These are phyloP conservation scores for Jamesozyma gamospora DNA, from an alignment of 805 yeast genomes.

Conservation along the genomic window DNA sequence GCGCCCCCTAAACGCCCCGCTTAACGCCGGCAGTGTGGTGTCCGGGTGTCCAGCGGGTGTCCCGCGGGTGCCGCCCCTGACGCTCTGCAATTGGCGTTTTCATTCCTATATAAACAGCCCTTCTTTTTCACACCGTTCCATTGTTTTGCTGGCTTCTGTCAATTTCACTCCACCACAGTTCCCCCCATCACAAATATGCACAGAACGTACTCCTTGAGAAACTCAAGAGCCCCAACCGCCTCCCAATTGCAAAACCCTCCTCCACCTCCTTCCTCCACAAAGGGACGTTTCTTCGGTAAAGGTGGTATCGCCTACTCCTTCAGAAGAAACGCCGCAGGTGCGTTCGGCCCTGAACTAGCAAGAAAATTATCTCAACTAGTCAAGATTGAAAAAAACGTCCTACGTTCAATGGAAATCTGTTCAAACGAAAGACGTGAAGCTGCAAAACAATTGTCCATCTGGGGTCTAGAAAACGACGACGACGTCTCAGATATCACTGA, in stretches of 20 bases:
- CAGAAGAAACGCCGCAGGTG: constrained; percentile 81
- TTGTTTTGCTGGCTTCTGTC: too few relatives aligned
- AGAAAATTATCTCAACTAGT: constrained; percentile 84
- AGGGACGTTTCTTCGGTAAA: constrained; percentile 65
- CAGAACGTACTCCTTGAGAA: constrained; percentile 76
- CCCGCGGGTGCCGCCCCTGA: too few relatives aligned
- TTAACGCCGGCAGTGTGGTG: too few relatives aligned
- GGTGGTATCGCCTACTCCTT: constrained; percentile 57
- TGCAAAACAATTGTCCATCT: constrained; percentile 89
- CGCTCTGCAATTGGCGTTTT: too few relatives aligned
- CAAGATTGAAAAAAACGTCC: constrained; percentile 92
- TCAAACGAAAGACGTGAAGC: constrained; percentile 92
- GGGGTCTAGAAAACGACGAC: constrained; percentile 98
- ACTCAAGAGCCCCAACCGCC: constrained; percentile 72
- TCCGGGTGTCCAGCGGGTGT: too few relatives aligned
- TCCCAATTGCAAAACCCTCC: constrained; percentile 72
- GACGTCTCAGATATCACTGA: constrained; percentile 96
- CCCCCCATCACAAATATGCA: constrained; percentile 48
- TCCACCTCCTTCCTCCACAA: constrained; percentile 70
- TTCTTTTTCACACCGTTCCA: too few relatives aligned
- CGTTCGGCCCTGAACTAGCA: constrained; percentile 89
- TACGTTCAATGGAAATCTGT: constrained; percentile 87
- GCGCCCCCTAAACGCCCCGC: too few relatives aligned
- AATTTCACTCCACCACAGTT: too few relatives aligned
- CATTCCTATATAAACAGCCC: too few relatives aligned